Percentiles rank a stretch among this genome's conserved stretches.
phyloP scores from a whole-genome alignment of 2,329 filamentous ascomycete genomes.

The Myotisia sp. region DNA sequence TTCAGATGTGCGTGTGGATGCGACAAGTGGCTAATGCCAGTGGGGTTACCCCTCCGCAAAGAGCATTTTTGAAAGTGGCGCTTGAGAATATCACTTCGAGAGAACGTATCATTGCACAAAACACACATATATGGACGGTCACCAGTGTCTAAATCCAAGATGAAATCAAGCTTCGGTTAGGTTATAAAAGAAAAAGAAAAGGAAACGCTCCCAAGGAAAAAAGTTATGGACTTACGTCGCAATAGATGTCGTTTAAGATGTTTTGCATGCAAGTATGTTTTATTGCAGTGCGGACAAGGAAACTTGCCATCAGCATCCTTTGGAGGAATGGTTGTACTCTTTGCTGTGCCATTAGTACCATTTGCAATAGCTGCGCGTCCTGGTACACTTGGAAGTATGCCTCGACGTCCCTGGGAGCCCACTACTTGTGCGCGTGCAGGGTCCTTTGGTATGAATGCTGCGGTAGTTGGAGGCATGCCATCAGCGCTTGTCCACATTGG shows the following conservation, averaged over 20 bases:
- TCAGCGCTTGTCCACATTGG: slow-evolving; percentile 36
- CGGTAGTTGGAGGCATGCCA: slow-evolving; percentile 26
- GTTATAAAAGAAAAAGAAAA: slow-evolving; percentile 8
- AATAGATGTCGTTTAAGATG: slow-evolving; percentile 92
- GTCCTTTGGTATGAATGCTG: slow-evolving; percentile 28
- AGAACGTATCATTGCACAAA: slow-evolving; percentile 94
- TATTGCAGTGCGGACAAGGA: slow-evolving; percentile 93
- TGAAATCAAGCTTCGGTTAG: slow-evolving; percentile 1
- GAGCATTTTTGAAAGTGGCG: slow-evolving; percentile 99
- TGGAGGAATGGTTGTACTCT: slow-evolving; percentile 72
- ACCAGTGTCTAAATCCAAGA: slow-evolving; percentile 58
- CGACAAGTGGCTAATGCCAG: slow-evolving; percentile 83
- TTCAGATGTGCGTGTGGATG: slow-evolving; percentile 82
- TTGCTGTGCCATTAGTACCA: slow-evolving; percentile 48
- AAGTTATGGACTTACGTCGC: slow-evolving; percentile 58
- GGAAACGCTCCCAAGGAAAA: slow-evolving; percentile 2
- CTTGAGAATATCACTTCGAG: slow-evolving; percentile 93
- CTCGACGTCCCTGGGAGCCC: slow-evolving; percentile 81
- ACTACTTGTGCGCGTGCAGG: slow-evolving; percentile 63
- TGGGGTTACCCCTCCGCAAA: slow-evolving; percentile 87
- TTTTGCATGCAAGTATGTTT: slow-evolving; percentile 95
- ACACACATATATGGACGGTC: slow-evolving; percentile 98
- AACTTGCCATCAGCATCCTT: slow-evolving; percentile 98
- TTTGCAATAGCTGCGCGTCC: slow-evolving; percentile 60
- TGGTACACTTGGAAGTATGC: slow-evolving; percentile 80